Percentiles rank a stretch among this genome's conserved stretches.
Evolutionary conservation across 2,329 filamentous ascomycete species (phyloP).

Genomic region (Trichoderma afroharzianum): DNA sequence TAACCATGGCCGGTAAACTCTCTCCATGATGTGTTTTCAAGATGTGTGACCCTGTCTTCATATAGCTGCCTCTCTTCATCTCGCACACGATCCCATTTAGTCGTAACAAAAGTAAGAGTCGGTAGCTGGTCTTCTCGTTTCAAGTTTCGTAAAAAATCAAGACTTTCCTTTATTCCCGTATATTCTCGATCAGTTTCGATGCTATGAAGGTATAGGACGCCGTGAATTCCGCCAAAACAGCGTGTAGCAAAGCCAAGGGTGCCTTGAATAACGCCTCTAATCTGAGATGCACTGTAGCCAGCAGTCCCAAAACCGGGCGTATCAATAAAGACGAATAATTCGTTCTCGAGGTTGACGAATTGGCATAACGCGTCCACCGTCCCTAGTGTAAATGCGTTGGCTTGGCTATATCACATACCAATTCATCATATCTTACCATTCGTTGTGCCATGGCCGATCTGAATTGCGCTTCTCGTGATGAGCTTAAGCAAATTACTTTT

Average conservation of each 20-base stretch:
- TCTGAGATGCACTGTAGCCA: neutral
- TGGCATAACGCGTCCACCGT: neutral
- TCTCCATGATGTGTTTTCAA: neutral
- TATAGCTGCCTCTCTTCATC: neutral
- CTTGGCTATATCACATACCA: neutral
- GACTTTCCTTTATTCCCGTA: neutral
- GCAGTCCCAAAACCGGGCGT: neutral
- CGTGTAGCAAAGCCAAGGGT: neutral
- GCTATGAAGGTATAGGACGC: neutral
- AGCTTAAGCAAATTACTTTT: neutral
- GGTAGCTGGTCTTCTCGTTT: neutral
- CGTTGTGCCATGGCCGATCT: neutral
- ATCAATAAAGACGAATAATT: neutral
- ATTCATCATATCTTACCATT: neutral
- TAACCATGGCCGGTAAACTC: neutral
- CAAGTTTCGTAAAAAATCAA: neutral
- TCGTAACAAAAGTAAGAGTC: neutral
- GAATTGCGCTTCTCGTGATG: neutral
- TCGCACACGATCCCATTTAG: neutral
- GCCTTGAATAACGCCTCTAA: neutral
- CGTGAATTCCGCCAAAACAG: neutral
- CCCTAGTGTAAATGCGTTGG: neutral
- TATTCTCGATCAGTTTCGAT: neutral
- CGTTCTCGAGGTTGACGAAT: neutral
- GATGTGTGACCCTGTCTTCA: neutral